Base-by-base conservation (phyloP, 2,329 filamentous ascomycete genomes). In the Monosporascus sp. region DNA sequence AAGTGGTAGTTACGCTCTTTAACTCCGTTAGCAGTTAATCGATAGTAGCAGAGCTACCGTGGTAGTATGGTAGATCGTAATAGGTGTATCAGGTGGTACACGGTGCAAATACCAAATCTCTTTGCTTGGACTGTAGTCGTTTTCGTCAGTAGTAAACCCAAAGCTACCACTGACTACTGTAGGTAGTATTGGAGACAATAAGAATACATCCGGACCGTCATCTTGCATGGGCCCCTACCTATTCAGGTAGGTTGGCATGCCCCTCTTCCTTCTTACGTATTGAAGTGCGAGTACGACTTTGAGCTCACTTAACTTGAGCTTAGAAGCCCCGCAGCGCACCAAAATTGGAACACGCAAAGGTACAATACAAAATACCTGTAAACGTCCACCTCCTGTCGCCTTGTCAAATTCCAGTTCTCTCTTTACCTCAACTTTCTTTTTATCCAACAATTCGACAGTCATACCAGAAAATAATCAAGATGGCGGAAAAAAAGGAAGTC, bases 401-500 rank as follows among this genome's bases (percentile, higher is more conserved):
- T 35, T 5, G 31, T 40, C 43, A 2, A 9, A 9, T 46, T 26
- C 43, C 24, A 31, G n/a, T 26, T 44, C 22, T 40, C 38, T 40
- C n/a, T 43, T 14, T 43, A 19, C 22, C 11, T 14, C 40, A 19
- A 43, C 40, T 24, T 14, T 20, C 40, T 43, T 20, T 43, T 16
- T 20, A 14, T 43, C 19, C 40, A 14, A 11, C 31, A 14, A 24
- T 20, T 24, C 9, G 22, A 6, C 19, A 5, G 9, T 43, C 22
- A 5, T 20, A 24, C 22, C 40, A 24, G 40, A 43, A 20, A 46
- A 7, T 3, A 35, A 24, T 8, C 27, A 60, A 53, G 4, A 61
- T 61, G 59, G 48, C 59, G 19, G 59, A 61, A 46, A 52, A 57
- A 5, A 60, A 61, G 40, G 59, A 57, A 24, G 54, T 55, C 35